Evolutionary conservation across 2,329 filamentous ascomycete species (phyloP).

Genomic region (Penicillium sp.): DNA sequence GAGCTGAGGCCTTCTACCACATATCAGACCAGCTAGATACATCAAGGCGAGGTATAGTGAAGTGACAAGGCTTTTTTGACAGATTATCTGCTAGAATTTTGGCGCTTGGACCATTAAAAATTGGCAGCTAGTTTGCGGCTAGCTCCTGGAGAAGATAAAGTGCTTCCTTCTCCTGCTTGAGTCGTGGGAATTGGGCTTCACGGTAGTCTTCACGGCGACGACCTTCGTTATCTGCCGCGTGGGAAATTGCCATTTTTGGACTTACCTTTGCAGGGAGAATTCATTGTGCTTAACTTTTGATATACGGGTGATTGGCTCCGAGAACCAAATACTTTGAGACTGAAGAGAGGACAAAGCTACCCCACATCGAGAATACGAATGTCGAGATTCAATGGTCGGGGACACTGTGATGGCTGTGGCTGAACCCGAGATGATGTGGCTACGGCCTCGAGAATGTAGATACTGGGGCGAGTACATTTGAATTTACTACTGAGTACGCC

Average conservation of each 20-base stretch:
- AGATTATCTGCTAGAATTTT: constrained; percentile 14
- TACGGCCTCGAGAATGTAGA: background rate
- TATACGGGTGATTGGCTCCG: background rate
- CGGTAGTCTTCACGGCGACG: constrained; percentile 26
- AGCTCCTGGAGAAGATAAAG: constrained; percentile 21
- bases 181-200: constrained; percentile 10
- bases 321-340: no score
- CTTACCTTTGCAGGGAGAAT: background rate
- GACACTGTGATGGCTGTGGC: no score
- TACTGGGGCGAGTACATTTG: no score
- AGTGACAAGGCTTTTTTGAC: no score
- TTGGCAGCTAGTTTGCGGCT: constrained; percentile 29
- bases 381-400: no score
- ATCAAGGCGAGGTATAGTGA: no score
- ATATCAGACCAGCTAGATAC: no score
- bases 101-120: constrained; percentile 44
- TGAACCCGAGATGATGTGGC: no score
- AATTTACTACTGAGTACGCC: no score
- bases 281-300: background rate
- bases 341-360: no score
- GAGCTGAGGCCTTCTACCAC: no score
- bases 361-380: no score
- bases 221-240: constrained; percentile 7
- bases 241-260: background rate
- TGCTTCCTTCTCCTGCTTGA: constrained; percentile 14